Evolutionary conservation across 192 early-diverging fungal genomes (phyloP), one percentile per base, ranked within the genome.

Genomic region (Helicostylum pulchrum): DNA sequence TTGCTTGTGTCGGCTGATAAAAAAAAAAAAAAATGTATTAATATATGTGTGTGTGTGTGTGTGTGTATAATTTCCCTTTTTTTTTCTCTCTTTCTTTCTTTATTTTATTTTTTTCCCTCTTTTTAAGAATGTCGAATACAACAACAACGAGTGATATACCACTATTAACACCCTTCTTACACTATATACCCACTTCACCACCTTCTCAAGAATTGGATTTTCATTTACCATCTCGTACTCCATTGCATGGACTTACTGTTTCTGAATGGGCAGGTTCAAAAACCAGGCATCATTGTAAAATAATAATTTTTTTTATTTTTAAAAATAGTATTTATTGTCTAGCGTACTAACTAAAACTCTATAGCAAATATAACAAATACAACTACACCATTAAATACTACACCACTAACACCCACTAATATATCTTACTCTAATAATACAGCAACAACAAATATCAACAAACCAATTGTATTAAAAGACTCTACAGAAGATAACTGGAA

Each of bases 401-500:
- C 36, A 9, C 1, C 36, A 39, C 7, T 39, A 6, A 39, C 36
- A 10, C 5, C 7, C 1, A 39, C 7, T 10, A 39, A 39, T 39
- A 6, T 39, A 39, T 9, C 36, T 39, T 39, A 39, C 36, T 39
- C 36, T 3, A 39, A 39, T 39, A 39, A 39, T 10, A 39, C 5
- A 9, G 7, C 5, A 9, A 39, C 7, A 9, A 48, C 52, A 9
- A 61, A 49, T 30, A 26, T 10, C 5, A 47, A 19, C 19, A 62
- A 17, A 32, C 31, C 20, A 10, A 32, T 52, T 23, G 48, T 48
- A 21, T n/a, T 43, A 32, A 42, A 42, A 11, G 52, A 56, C 19
- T 51, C 50, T 26, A 68, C 58, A 30, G 64, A 72, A 11, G 58
- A 64, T 19, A 61, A 67, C 23, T 90, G 88, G 88, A 75, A 81